Base-by-base conservation (phyloP, 1,284 basidiomycete species). In the Malassezia japonica region DNA sequence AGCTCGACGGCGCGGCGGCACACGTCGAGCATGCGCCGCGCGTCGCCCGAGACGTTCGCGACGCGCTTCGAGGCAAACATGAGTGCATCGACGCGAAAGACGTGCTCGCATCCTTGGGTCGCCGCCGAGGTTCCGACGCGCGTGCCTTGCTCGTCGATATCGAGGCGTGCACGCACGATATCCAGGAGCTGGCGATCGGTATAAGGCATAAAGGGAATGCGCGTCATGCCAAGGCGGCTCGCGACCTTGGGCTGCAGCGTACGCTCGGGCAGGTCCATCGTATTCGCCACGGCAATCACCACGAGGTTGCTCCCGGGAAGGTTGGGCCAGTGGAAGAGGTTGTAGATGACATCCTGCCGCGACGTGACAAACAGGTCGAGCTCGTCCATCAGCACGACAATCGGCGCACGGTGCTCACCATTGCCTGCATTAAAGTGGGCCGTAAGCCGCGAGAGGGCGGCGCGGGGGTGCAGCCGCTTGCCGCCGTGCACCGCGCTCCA, bases 291-390 rank as follows among this genome's bases (percentile, higher is more conserved):
- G 0, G 94, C 94, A 47, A 99, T 81, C 2, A 99, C 92, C 45
- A 96, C 83, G 13, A 99, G 79, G 67, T 86, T 85, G 48, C 86
- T 87, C 13, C 83, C 83, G 0, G 81, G 79, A 51, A 92, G 78
- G 9, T 88, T 91, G 1, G 92, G 94, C 92, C 94, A 98, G 73
- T 96, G 96, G 80, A 98, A 98, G 75, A 98, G 92, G 73, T 96
- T 96, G 76, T 98, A 98, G 34, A 98, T 86, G 2, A 98, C 92
- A 61, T 96, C 91, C 74, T 98, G 92, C 69, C 94, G 92, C 20
- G 84, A 78, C 0, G 92, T 96, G 58, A 98, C 82, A 28, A 98
- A 79, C 73, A 96, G 92, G 74, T 98, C 92, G 2, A 98, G 79
- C 75, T 98, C 92, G 71, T 98, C 92, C 87, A 98, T 95, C 21